Evolutionary conservation across 768 basidiomycete genomes (phyloP).

Genomic region (Inosperma sp.): DNA sequence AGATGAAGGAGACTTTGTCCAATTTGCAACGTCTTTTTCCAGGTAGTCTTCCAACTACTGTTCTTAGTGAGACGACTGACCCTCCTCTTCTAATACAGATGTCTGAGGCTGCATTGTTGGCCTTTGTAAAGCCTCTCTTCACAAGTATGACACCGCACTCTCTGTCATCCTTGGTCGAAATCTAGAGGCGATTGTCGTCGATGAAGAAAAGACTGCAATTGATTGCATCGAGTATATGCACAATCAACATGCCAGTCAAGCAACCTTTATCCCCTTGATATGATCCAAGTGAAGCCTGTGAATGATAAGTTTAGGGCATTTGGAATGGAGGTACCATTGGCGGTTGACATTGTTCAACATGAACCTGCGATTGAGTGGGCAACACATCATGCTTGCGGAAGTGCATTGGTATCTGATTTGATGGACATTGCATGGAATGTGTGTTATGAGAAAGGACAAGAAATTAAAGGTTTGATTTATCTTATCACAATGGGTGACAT

Average conservation of each 20-base stretch:
- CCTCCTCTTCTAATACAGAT: slow-evolving; percentile 41
- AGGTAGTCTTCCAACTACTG: slow-evolving; percentile 39
- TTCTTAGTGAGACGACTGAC: not conserved
- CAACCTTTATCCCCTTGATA: slow-evolving; percentile 98
- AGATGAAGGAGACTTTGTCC: slow-evolving; percentile 79
- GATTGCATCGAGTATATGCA: slow-evolving; percentile 88
- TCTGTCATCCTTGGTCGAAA: slow-evolving; percentile 90
- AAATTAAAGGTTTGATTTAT: slow-evolving; percentile 81
- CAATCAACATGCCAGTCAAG: slow-evolving; percentile 90
- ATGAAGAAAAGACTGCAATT: slow-evolving; percentile 95
- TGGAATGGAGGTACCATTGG: slow-evolving; percentile 80
- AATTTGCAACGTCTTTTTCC: slow-evolving; percentile 88
- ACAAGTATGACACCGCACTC: slow-evolving; percentile 90
- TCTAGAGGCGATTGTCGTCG: slow-evolving; percentile 93
- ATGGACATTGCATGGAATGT: slow-evolving; percentile 90
- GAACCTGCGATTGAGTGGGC: slow-evolving; percentile 86
- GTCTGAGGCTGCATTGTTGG: slow-evolving; percentile 92
- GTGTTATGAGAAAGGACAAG: slow-evolving; percentile 91
- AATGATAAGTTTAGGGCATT: slow-evolving; percentile 94
- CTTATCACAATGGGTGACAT: no score
- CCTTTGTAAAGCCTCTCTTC: slow-evolving; percentile 88
- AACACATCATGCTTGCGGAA: slow-evolving; percentile 95
- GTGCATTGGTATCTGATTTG: slow-evolving; percentile 90
- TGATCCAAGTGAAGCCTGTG: slow-evolving; percentile 88
- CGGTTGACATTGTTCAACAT: slow-evolving; percentile 80